These are phyloP conservation scores for Alternaria longipes DNA, from an alignment of 2,329 filamentous ascomycete species.

Conservation along the genomic window DNA sequence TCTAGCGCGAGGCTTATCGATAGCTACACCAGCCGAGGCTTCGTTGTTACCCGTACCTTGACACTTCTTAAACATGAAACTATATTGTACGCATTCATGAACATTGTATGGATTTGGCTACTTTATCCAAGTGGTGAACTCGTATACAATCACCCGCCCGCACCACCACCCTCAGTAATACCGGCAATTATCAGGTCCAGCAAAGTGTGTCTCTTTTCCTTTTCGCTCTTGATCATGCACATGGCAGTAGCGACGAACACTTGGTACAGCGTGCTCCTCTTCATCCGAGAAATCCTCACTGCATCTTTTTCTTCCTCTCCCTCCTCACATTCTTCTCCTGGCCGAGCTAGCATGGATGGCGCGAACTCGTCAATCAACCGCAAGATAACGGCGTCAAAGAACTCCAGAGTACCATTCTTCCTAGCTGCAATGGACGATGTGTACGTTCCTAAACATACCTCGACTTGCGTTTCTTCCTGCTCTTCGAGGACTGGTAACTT, in stretches of 20 bases:
- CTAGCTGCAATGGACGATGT: conserved; percentile 33
- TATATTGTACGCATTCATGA: rapidly evolving
- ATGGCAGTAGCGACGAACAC: conserved; percentile 44
- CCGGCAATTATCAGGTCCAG: conserved; percentile 15
- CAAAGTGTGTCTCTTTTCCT: conserved; percentile 44
- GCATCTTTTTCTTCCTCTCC: background rate
- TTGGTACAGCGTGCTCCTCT: conserved; percentile 37
- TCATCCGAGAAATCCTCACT: conserved; percentile 20
- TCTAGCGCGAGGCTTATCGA: conserved; percentile 20
- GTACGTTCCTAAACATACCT: conserved; percentile 43
- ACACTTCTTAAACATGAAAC: background rate
- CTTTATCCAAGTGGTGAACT: background rate
- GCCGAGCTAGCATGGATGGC: background rate
- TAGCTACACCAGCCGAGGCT: conserved; percentile 6
- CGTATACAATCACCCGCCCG: background rate
- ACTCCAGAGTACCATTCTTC: conserved; percentile 41
- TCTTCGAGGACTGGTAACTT: background rate
- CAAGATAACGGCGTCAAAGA: conserved; percentile 37
- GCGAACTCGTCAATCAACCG: conserved; percentile 17
- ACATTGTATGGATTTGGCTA: background rate
- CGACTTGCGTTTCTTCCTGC: conserved; percentile 1
- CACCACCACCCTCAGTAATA: conserved; percentile 21
- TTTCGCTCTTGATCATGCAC: conserved; percentile 47
- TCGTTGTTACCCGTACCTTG: too few relatives aligned
- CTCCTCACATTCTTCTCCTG: background rate